Conservation (phyloP, 1,284 basidiomycete genomes). For the Moesziomyces parantarcticus region DNA sequence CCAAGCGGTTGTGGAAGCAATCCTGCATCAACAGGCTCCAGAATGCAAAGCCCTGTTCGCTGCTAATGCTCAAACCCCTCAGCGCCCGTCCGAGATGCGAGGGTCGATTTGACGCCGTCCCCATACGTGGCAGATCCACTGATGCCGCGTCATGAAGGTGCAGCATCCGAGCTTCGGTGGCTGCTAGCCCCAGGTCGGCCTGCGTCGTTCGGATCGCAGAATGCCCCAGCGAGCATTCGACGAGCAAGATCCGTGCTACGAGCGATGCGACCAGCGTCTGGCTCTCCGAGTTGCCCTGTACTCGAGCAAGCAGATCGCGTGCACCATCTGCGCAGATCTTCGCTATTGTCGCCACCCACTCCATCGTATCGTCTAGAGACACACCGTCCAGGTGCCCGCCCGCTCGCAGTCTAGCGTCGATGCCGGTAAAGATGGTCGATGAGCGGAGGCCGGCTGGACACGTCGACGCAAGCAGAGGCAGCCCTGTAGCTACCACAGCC, state of each 20-base stretch:
- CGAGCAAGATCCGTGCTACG: conserved; percentile 14
- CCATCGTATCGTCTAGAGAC: not conserved
- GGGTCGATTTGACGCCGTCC: conserved; percentile 2
- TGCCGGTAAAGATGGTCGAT: conserved; percentile 8
- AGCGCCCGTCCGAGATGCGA: conserved; percentile 24
- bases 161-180: conserved; percentile 18
- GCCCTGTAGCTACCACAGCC: conserved; percentile 15
- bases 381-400: not conserved
- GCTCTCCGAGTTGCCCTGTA: conserved; percentile 2
- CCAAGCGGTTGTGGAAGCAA: conserved; percentile 24
- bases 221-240: conserved; percentile 10
- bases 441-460: conserved; percentile 4
- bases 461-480: conserved; percentile 10
- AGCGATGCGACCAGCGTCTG: conserved; percentile 11
- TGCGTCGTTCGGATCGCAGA: conserved; percentile 4
- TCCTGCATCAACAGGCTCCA: conserved; percentile 36
- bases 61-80: conserved; percentile 21
- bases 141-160: conserved; percentile 11
- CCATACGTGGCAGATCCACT: conserved; percentile 11
- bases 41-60: conserved; percentile 18
- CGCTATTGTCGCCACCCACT: conserved; percentile 6
- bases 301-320: conserved; percentile 9
- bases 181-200: conserved; percentile 12
- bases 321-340: conserved; percentile 20
- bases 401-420: conserved; percentile 8